Base-by-base conservation (phyloP, 345 rosid genomes). In the Arabidopsis arenosa region DNA sequence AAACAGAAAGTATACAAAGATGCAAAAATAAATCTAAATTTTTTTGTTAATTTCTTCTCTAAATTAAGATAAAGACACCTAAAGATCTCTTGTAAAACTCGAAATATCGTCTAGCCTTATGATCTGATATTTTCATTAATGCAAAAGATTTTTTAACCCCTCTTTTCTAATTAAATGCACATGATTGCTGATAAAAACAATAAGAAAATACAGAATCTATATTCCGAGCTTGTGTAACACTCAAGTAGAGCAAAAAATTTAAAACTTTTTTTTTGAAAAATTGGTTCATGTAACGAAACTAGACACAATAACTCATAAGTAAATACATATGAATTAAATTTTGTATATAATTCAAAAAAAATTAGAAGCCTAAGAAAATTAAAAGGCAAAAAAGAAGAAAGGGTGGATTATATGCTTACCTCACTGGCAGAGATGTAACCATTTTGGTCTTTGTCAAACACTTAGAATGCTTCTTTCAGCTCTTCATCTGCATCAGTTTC, bases 401-500 rank as follows among this genome's bases (percentile, higher is more conserved):
- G 0, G 6, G 45, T 26, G 15, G 4, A 3, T 63, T 33, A 28
- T 58, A 17, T 44, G 4, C 32, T 28, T 28, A 93, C 98, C 95
- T 93, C 98, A 68, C 13, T 84, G 15, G 98, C 91, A 15, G 96
- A 90, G 59, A 93, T 93, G 48, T 77, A 90, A 0, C 96, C 96
- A 71, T 93, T 86, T 81, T 86, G 95, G 72, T 93, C 98, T 75
- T 86, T 88, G 80, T 93, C 97, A 62, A 90, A 93, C 67, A 93
- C 95, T 80, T 89, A 86, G 80, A 93, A 93, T 64, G 93, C 96
- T 69, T 90, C 96, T 52, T 82, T 85, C 3, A 90, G 95, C 74
- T 93, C 98, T 39, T 90, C 95, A 74, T 85, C 89, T 15, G 78
- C 89, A 76, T 93, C 93, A 37, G 85, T 84, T 54, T 86, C 96